These are phyloP conservation scores for Sugiyamaella lignohabitans DNA, from an alignment of 805 yeast genomes.

Conservation along the genomic window DNA sequence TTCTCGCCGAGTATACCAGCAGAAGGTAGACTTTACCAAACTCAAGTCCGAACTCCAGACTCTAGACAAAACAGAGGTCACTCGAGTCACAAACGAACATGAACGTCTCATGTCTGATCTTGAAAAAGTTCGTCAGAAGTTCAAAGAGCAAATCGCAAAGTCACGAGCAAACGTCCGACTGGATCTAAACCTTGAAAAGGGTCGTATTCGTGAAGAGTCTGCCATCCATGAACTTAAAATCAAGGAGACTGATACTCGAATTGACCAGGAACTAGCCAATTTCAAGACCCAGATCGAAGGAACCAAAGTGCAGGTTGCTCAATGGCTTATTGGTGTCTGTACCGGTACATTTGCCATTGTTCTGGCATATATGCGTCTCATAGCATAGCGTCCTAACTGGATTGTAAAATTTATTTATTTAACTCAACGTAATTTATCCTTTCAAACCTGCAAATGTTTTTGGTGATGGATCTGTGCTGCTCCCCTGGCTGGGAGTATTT, in stretches of 20 bases:
- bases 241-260: constrained; percentile 89
- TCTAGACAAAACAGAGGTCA: constrained; percentile 79
- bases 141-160: constrained; percentile 87
- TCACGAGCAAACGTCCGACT: constrained; percentile 84
- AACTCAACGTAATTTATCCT: constrained; percentile 30
- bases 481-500: no score
- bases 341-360: constrained; percentile 96
- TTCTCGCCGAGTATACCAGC: constrained; percentile 83
- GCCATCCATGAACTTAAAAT: constrained; percentile 89
- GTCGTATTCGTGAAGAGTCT: constrained; percentile 89
- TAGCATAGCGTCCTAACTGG: constrained; percentile 29
- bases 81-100: constrained; percentile 75
- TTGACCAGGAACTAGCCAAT: constrained; percentile 91
- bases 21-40: constrained; percentile 93
- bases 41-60: constrained; percentile 86
- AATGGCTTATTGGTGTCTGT: constrained; percentile 97
- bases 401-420: no score
- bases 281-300: constrained; percentile 93
- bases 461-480: no score
- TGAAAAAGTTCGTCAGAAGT: constrained; percentile 75
- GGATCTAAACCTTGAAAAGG: constrained; percentile 89
- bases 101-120: constrained; percentile 77
- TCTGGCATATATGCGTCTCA: constrained; percentile 80
- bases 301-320: constrained; percentile 94
- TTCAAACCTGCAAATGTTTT: no score